phyloP scores from a whole-genome alignment of 2,329 filamentous ascomycete species.

The Cladosporium sp. region DNA sequence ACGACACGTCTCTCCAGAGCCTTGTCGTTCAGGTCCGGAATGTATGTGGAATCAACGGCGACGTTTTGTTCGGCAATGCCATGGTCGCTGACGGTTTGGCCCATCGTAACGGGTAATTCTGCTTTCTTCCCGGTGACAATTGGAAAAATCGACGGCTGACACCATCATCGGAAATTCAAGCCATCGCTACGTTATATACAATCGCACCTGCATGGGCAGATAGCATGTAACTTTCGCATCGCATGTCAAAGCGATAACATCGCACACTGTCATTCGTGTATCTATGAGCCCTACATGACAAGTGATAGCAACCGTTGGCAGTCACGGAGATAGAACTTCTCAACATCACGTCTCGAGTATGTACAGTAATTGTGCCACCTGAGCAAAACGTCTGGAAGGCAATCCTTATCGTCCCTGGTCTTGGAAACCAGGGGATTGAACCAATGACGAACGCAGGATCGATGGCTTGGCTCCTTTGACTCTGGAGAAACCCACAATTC shows the following conservation, averaged over 20 bases:
- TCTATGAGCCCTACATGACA: neutral
- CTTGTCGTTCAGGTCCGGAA: slow-evolving; percentile 9
- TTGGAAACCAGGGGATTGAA: neutral
- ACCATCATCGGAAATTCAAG: neutral
- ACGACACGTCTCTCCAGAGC: slow-evolving; percentile 52
- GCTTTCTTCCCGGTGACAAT: neutral
- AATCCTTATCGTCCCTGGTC: slow-evolving; percentile 4
- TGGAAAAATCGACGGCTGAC: too few species aligned
- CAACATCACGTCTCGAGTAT: neutral
- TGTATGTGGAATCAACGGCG: neutral
- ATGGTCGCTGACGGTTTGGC: neutral
- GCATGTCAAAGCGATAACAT: neutral
- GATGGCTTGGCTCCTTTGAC: neutral
- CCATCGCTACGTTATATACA: neutral
- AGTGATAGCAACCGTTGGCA: neutral
- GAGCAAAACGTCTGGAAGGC: slow-evolving; percentile 1
- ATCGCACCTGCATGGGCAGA: neutral
- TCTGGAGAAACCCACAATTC: neutral
- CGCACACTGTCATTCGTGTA: neutral
- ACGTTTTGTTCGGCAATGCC: neutral
- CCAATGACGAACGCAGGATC: neutral
- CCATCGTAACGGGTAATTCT: neutral
- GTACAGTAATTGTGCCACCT: slow-evolving; percentile 12
- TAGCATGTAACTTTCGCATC: neutral
- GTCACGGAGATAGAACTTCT: neutral